Evolutionary conservation across 1,284 basidiomycete species (phyloP).

Genomic region (Fomes fomentarius): DNA sequence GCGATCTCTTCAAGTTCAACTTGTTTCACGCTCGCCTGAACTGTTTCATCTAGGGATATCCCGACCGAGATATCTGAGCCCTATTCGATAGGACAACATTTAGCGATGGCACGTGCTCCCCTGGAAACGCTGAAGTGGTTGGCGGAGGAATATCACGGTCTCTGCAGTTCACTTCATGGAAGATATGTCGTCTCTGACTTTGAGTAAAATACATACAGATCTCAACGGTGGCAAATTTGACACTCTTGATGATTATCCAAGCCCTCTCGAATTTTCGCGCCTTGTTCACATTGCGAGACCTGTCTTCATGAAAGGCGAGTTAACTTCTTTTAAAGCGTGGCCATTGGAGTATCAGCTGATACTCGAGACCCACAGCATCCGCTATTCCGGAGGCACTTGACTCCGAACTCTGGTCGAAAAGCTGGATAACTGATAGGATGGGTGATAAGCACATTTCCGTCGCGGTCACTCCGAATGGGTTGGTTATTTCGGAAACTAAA

Average conservation of each 20-base stretch:
- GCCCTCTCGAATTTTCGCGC: conserved; percentile 73
- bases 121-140: conserved; percentile 42
- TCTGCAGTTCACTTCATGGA: no score
- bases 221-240: conserved; percentile 66
- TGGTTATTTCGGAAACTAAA: no score
- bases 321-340: no score
- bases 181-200: no score
- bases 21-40: no score
- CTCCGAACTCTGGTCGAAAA: conserved; percentile 58
- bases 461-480: conserved; percentile 87
- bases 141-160: conserved; percentile 60
- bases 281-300: conserved; percentile 79
- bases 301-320: conserved; percentile 70
- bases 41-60: no score
- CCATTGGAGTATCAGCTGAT: no score
- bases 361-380: conserved; percentile 23
- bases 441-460: conserved; percentile 64
- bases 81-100: no score
- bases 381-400: conserved; percentile 48
- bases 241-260: conserved; percentile 60
- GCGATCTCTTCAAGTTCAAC: neutral
- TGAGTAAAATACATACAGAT: no score
- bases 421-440: conserved; percentile 62
- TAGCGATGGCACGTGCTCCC: no score
- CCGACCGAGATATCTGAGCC: no score